Conservation (phyloP, 176 grass and related monocot species). For the Triticum dicoccoides region DNA sequence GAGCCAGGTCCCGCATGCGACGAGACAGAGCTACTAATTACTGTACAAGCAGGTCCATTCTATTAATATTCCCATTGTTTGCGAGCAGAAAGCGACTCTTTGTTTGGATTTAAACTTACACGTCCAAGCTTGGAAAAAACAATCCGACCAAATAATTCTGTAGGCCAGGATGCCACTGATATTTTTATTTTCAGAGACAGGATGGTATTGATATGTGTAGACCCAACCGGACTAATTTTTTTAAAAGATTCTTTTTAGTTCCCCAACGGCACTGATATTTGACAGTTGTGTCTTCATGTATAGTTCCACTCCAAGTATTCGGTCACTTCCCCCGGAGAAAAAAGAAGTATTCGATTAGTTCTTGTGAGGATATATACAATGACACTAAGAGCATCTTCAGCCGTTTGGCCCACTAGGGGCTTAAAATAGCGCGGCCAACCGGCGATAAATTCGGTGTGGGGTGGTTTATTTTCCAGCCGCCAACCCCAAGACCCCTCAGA, state of each 20-base stretch:
- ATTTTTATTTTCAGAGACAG: no score
- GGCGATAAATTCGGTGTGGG: no score
- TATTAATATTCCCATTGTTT: constrained; percentile 21
- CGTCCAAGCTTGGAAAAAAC: constrained; percentile 21
- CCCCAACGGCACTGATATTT: not conserved
- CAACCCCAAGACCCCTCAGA: no score
- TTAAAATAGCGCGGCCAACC: no score
- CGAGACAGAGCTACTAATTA: constrained; percentile 25
- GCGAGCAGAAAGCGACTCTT: constrained; percentile 33
- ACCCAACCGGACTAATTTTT: not conserved
- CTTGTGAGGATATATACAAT: not conserved
- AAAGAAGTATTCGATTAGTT: not conserved
- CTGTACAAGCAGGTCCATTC: not conserved
- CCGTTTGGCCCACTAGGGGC: no score
- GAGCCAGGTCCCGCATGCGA: constrained; percentile 26
- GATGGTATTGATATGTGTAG: not conserved
- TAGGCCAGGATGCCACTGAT: constrained; percentile 3
- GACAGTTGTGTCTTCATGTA: not conserved
- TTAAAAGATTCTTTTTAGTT: no score
- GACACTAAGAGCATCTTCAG: no score
- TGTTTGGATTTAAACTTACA: constrained; percentile 30
- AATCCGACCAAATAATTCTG: constrained; percentile 6
- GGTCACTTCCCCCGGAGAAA: not conserved
- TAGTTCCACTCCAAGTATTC: not conserved
- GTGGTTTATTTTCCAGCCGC: no score